phyloP scores from a whole-genome alignment of 495 filamentous ascomycete species.

The Patellaria atrata region DNA sequence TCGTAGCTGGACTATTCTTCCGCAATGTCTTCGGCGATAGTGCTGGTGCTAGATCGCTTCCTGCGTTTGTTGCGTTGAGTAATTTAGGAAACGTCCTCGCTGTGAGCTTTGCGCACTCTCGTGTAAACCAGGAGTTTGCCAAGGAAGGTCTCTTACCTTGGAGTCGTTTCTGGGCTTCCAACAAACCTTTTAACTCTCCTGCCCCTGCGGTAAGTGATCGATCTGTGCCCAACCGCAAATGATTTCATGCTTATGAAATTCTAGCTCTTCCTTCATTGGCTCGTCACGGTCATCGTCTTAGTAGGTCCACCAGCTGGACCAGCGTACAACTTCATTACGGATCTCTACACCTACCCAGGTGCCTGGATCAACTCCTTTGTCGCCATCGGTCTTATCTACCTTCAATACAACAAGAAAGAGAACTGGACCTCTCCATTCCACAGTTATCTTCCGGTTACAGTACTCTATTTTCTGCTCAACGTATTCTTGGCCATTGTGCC shows the following conservation, averaged over 20 bases:
- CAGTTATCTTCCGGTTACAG: constrained; percentile 21
- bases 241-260: neutral
- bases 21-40: constrained; percentile 16
- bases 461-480: constrained; percentile 28
- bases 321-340: constrained; percentile 31
- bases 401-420: constrained; percentile 30
- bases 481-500: constrained; percentile 29
- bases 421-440: constrained; percentile 31
- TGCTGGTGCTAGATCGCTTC: constrained; percentile 12
- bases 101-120: constrained; percentile 15
- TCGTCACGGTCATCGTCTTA: constrained; percentile 33
- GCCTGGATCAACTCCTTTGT: constrained; percentile 40
- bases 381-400: constrained; percentile 35
- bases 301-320: constrained; percentile 33
- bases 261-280: constrained; percentile 34
- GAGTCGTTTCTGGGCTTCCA: constrained; percentile 15
- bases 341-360: constrained; percentile 40
- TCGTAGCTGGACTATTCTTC: constrained; percentile 17
- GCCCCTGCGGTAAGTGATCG: constrained; percentile 12
- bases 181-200: constrained; percentile 16
- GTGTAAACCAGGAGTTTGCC: constrained; percentile 16
- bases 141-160: constrained; percentile 14
- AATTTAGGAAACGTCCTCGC: constrained; percentile 17
- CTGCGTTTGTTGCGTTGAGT: constrained; percentile 15
- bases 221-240: no score